A percentile compares a stretch with the other conserved stretches of the same genome.
Evolutionary conservation across 129 eudicot species (phyloP).

Genomic region (Helianthus tuberosus): DNA sequence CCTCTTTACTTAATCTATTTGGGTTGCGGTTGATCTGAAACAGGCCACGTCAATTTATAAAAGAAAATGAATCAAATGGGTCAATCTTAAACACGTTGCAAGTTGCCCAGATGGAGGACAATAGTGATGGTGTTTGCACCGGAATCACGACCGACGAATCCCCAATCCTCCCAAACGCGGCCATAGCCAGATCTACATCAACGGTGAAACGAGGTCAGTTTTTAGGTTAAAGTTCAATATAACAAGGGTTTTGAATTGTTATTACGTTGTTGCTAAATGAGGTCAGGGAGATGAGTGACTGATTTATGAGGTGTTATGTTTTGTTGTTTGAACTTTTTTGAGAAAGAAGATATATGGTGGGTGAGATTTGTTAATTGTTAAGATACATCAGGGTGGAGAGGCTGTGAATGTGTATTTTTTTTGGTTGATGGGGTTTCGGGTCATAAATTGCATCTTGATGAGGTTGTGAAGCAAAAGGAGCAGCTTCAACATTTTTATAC

Average conservation of each 20-base stretch:
- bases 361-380: conserved; percentile 46
- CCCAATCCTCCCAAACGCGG: no score
- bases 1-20: no score
- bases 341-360: conserved; percentile 11
- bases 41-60: no score
- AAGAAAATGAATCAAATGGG: no score
- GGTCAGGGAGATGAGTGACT: conserved; percentile 78
- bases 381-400: conserved; percentile 73
- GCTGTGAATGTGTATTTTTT: conserved; percentile 59
- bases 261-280: neutral
- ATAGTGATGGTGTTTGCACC: no score
- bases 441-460: conserved; percentile 62
- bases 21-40: no score
- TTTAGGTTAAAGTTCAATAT: neutral
- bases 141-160: no score
- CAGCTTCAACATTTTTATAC: conserved; percentile 62
- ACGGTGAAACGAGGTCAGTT: conserved; percentile 35
- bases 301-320: conserved; percentile 62
- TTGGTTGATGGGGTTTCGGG: conserved; percentile 53
- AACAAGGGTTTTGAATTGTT: no score
- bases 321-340: neutral
- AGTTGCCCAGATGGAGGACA: no score
- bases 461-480: conserved; percentile 70
- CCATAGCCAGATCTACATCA: no score
- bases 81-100: no score